Evolutionary conservation across 441 rosid genomes (phyloP), one percentile per base, ranked within the genome.

Genomic region (Capsella rubella): DNA sequence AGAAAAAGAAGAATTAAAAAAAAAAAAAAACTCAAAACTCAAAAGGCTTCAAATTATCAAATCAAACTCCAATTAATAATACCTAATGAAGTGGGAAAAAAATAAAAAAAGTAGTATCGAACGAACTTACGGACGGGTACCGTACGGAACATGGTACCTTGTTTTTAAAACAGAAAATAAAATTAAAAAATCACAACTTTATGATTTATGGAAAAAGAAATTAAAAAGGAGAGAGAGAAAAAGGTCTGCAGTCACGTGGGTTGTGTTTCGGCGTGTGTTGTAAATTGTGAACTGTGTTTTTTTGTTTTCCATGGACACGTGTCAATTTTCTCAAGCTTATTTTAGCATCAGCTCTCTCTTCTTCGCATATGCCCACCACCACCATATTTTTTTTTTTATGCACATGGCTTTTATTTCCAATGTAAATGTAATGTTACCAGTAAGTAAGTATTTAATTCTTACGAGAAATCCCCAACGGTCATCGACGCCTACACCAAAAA

Each of bases 91-190:
- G 51, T 15, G 52, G 53, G 6, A 25, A 25, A 51, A 25, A 10
- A n/a, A 50, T 8, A 6, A 21, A 27, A 51, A 25, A 51, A 5
- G 4, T 6, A 52, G 16, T 2, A 2, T 53, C 35, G 2, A 8
- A 28, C 35, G 4, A 4, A 1, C 54, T 71, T 39, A 59, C 73
- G 78, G 78, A 74, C 46, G 60, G 67, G 78, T 67, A 74, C 78
- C 42, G 73, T 74, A 74, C 78, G 73, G 78, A 59, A 74, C 31
- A 18, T 51, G 47, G 63, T 67, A 27, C 8, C 6, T 8, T 16
- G 18, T 16, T 16, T 16, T 16, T 16, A 16, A 16, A 16, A 16
- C n/a, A 16, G 35, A 32, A 32, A 32, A 32, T 32, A 32, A 32
- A 32, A 16, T 16, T 16, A 16, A 1, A 6, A 28, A 53, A 52